These are phyloP conservation scores for Hypoxylon rubiginosum DNA, from an alignment of 2,329 filamentous ascomycete genomes.

Conservation along the genomic window DNA sequence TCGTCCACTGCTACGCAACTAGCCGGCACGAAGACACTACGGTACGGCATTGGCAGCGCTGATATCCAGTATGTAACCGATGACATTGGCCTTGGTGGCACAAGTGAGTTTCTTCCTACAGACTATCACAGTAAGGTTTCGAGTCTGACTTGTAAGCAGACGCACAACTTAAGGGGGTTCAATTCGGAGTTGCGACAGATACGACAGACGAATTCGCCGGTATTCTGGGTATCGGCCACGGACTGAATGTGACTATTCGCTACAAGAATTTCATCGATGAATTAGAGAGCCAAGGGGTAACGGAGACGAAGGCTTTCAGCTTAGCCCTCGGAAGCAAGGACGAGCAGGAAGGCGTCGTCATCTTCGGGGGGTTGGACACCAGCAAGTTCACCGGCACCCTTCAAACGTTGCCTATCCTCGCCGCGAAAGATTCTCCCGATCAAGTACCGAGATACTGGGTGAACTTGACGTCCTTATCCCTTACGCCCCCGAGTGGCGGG, in stretches of 20 bases:
- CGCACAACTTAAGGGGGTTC: constrained; percentile 63
- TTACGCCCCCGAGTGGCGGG: constrained; percentile 56
- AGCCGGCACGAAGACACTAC: constrained; percentile 56
- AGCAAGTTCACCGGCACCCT: constrained; percentile 73
- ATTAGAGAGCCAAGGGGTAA: constrained; percentile 64
- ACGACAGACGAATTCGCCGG: constrained; percentile 64
- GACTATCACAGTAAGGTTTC: not conserved
- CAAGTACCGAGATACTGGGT: constrained; percentile 67
- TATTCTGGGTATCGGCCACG: constrained; percentile 83
- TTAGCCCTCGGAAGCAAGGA: constrained; percentile 74
- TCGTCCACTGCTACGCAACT: constrained; percentile 57
- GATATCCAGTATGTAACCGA: constrained; percentile 65
- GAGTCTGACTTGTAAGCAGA: constrained; percentile 39
- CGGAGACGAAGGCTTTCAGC: constrained; percentile 73
- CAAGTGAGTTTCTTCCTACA: constrained; percentile 42
- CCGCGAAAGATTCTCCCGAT: constrained; percentile 67
- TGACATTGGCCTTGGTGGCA: constrained; percentile 59
- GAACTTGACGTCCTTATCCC: constrained; percentile 59
- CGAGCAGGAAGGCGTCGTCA: constrained; percentile 71
- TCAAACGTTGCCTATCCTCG: constrained; percentile 71
- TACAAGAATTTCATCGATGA: constrained; percentile 68
- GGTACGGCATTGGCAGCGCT: constrained; percentile 66
- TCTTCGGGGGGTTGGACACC: constrained; percentile 77
- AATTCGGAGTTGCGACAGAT: constrained; percentile 74
- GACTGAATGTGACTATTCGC: constrained; percentile 59